phyloP scores from a whole-genome alignment of 257 asterid species.

The Haberlea rhodopensis region DNA sequence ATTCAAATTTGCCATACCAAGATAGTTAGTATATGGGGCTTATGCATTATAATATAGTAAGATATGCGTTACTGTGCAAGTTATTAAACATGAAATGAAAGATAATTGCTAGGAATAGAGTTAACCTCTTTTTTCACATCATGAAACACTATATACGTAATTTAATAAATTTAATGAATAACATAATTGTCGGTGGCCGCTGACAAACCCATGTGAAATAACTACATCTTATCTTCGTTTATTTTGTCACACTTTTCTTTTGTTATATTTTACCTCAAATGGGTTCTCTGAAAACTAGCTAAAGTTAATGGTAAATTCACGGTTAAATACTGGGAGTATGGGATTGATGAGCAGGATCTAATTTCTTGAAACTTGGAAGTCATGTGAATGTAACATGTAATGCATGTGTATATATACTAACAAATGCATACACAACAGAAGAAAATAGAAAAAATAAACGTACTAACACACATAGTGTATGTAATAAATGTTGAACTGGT shows the following conservation, averaged over 20 bases:
- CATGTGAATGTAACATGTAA: conserved; percentile 7
- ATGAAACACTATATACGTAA: too few relatives aligned
- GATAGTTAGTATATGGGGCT: too few relatives aligned
- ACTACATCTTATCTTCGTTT: conserved; percentile 28
- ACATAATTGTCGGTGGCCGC: conserved; percentile 58
- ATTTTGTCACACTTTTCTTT: conserved; percentile 7
- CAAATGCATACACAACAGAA: neutral
- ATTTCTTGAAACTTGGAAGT: conserved; percentile 16
- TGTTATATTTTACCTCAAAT: neutral
- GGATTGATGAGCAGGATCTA: too few relatives aligned
- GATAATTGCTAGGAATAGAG: too few relatives aligned
- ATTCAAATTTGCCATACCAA: too few relatives aligned
- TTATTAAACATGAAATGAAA: too few relatives aligned
- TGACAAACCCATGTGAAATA: conserved; percentile 32
- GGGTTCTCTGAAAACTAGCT: conserved; percentile 20
- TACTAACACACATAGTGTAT: neutral
- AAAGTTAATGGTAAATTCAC: conserved; percentile 26
- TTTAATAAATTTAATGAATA: too few relatives aligned
- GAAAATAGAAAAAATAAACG: too few relatives aligned
- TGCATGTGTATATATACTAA: neutral
- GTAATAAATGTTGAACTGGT: conserved; percentile 7
- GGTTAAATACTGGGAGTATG: conserved; percentile 24
- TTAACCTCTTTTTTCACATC: too few relatives aligned
- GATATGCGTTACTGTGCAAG: too few relatives aligned
- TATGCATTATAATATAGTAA: too few relatives aligned